phyloP scores from a whole-genome alignment of 148 eudicot species.

The Fallopia convolvulus region DNA sequence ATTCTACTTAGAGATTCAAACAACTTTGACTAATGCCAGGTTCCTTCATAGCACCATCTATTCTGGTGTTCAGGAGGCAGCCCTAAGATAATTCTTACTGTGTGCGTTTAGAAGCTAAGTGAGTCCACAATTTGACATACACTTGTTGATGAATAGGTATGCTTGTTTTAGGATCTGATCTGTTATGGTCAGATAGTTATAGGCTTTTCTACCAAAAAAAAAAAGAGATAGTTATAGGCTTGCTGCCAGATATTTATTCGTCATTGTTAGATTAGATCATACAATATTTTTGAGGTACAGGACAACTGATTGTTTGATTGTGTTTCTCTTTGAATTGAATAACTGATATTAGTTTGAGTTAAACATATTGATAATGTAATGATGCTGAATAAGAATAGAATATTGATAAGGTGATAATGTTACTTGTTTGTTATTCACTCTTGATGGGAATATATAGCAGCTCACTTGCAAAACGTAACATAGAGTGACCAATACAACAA shows the following conservation, averaged over 20 bases:
- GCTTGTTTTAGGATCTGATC: not conserved
- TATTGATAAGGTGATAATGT: not conserved
- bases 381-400: not conserved
- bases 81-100: not conserved
- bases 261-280: not conserved
- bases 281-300: not conserved
- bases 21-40: not conserved
- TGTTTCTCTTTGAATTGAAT: not conserved
- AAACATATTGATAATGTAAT: no score
- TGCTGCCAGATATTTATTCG: not conserved
- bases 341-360: not conserved
- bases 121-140: not conserved
- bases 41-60: not conserved
- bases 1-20: no score
- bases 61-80: no score
- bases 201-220: no score
- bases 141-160: not conserved
- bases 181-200: not conserved
- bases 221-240: not conserved
- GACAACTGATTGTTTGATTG: not conserved
- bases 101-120: not conserved
- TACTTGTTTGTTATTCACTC: not conserved
- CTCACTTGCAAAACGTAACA: not conserved
- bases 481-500: not conserved
- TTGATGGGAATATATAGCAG: not conserved